Evolutionary conservation across 371 early-diverging fungal genomes (phyloP), one percentile per base, ranked within the genome.

Genomic region (Blakeslea trispora): DNA sequence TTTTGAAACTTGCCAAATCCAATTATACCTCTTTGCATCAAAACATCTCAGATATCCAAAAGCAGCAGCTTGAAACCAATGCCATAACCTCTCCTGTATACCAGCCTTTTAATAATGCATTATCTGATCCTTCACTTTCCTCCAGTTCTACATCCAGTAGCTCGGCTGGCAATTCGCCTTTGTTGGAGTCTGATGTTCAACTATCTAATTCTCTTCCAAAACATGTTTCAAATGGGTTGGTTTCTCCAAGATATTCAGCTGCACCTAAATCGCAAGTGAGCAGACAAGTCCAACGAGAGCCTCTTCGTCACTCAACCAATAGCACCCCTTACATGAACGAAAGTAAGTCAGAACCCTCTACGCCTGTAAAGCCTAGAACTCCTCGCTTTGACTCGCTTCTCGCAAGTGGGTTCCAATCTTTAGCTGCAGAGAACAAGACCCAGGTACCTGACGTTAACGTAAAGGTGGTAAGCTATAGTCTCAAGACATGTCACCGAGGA

Each of bases 401-500:
- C 19, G 47, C 45, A 53, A 23, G 51, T 50, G 42, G 49, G 47
- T 54, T 23, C 32, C 41, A 56, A 39, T 17, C 35, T 34, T n/a
- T 3, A 19, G 11, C 21, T 47, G 24, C 55, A 3, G 39, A 51
- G 34, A 21, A 50, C n/a, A 46, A 49, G 1, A 64, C 59, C 22
- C 24, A 28, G 28, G 7, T 74, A 45, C 62, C 68, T n/a, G 75
- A 70, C 32, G 67, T 87, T 11, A 62, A 66, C 21, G 67, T 89
- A 19, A 72, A 77, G 51, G 84, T 93, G 7, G 65, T 82, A 17
- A 84, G 85, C 37, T 87, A 89, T 21, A 72, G 77, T 31, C 81
- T 87, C 56, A 73, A 76, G 48, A 75, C 77, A n/a, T 88, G 84
- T 64, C 83, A 86, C 24, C 89, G 86, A 51, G 86, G 86, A 37